A percentile compares a stretch with the other conserved stretches of the same genome.
Evolutionary conservation across 1,139 yeast genomes (phyloP).

Genomic region (Hyphopichia fennica): DNA sequence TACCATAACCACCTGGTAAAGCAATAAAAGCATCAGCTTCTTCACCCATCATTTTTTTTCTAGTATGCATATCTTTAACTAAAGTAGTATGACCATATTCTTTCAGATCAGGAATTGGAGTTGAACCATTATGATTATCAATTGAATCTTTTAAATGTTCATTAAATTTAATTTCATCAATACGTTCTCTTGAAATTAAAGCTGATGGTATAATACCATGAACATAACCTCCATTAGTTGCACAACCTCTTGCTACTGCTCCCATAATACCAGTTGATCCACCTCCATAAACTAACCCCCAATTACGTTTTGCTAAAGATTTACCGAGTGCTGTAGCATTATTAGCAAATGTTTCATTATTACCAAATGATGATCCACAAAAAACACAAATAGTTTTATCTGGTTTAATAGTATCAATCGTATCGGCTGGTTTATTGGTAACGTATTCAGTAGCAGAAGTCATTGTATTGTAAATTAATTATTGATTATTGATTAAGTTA

Average conservation of each 20-base stretch:
- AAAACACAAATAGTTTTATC: constrained; percentile 70
- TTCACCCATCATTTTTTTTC: constrained; percentile 83
- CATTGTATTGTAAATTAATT: constrained; percentile 1
- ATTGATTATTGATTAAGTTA: too few species aligned
- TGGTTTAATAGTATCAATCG: constrained; percentile 17
- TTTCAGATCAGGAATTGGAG: constrained; percentile 62
- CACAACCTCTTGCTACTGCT: constrained; percentile 71
- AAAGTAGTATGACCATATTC: constrained; percentile 77
- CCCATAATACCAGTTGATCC: constrained; percentile 92
- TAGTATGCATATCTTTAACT: constrained; percentile 87
- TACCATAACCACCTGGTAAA: constrained; percentile 91
- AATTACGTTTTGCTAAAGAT: constrained; percentile 54
- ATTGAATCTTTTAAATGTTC: constrained; percentile 44
- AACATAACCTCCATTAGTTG: constrained; percentile 67
- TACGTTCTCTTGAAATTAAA: constrained; percentile 71
- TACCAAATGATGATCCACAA: constrained; percentile 83
- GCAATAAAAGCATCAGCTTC: constrained; percentile 89
- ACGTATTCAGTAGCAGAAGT: not conserved
- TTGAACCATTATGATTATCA: constrained; percentile 55
- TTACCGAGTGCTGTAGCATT: constrained; percentile 62
- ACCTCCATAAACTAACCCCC: constrained; percentile 90
- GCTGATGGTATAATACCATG: constrained; percentile 89
- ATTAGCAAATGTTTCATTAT: constrained; percentile 46
- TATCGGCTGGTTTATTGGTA: constrained; percentile 1
- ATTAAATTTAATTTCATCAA: constrained; percentile 46